phyloP scores from a whole-genome alignment of 306 rosid genomes.

The Acacia crassicarpa region DNA sequence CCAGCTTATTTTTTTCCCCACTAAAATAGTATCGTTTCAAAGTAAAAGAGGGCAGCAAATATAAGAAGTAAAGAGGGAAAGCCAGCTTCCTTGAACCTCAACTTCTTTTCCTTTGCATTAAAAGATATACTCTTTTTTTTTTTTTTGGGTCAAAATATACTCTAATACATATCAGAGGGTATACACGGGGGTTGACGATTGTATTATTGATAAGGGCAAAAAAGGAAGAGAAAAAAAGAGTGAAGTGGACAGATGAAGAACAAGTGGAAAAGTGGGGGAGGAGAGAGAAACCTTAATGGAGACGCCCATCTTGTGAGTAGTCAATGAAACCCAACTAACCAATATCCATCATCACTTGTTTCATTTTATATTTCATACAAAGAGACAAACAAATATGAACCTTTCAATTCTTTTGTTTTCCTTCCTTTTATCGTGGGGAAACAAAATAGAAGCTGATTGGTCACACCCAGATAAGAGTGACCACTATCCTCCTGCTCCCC shows the following conservation, averaged over 20 bases:
- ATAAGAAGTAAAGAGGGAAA: no score
- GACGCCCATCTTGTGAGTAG: not conserved
- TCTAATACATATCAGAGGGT: no score
- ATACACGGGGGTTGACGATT: no score
- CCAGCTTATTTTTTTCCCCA: no score
- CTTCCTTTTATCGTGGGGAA: not conserved
- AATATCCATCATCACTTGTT: not conserved
- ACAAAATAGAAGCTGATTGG: not conserved
- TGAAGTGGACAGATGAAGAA: not conserved
- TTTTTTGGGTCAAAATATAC: no score
- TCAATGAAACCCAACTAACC: not conserved
- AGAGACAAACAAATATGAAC: not conserved
- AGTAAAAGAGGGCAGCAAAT: no score
- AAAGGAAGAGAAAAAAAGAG: not conserved
- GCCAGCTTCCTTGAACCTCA: no score
- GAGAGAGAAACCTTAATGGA: constrained; percentile 22
- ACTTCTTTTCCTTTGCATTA: no score
- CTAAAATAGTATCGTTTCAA: no score
- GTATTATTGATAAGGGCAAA: not conserved
- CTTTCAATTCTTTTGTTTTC: not conserved
- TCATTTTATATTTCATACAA: not conserved
- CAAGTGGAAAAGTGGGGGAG: constrained; percentile 7
- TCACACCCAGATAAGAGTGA: not conserved
- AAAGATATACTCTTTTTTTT: no score
- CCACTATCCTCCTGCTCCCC: not conserved